phyloP scores from a whole-genome alignment of 2,329 filamentous ascomycete species.

The Camillea tinctor region DNA sequence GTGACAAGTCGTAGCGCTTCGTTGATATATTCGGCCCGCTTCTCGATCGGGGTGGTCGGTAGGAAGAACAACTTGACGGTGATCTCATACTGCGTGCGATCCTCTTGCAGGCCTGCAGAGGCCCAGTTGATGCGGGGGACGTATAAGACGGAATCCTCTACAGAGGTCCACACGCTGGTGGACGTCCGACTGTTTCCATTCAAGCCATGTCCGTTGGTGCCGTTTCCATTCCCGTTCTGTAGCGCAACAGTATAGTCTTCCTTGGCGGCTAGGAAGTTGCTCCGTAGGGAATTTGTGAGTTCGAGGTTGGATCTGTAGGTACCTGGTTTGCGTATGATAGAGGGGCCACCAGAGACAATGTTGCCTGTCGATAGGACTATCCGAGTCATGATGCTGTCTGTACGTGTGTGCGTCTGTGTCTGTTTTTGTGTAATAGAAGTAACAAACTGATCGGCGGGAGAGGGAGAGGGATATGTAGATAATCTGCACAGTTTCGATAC shows the following conservation, averaged over 20 bases:
- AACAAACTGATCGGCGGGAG: not conserved
- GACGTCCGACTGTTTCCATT: slow-evolving; percentile 23
- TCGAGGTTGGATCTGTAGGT: slow-evolving; percentile 88
- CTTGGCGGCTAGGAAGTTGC: slow-evolving; percentile 76
- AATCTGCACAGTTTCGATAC: not conserved
- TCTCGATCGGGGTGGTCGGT: slow-evolving; percentile 62
- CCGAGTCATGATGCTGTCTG: slow-evolving; percentile 29
- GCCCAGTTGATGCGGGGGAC: slow-evolving; percentile 77
- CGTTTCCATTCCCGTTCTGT: slow-evolving; percentile 19
- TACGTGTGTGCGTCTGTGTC: not conserved
- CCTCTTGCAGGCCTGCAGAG: slow-evolving; percentile 72
- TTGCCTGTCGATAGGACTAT: slow-evolving; percentile 49
- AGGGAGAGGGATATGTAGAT: not conserved
- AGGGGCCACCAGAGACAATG: slow-evolving; percentile 80
- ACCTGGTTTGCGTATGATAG: slow-evolving; percentile 76
- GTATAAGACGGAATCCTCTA: slow-evolving; percentile 61
- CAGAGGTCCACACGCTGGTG: slow-evolving; percentile 65
- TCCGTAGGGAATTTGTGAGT: slow-evolving; percentile 81
- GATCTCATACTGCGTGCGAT: slow-evolving; percentile 83
- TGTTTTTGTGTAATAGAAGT: no score
- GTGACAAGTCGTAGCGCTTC: slow-evolving; percentile 80
- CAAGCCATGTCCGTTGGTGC: slow-evolving; percentile 19
- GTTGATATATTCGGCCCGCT: slow-evolving; percentile 67
- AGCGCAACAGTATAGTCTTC: slow-evolving; percentile 50
- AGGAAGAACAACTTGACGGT: slow-evolving; percentile 96